A percentile compares a stretch with the other conserved stretches of the same genome.
Evolutionary conservation across 2,329 filamentous ascomycete species (phyloP).

Genomic region (Botrytis fragariae): DNA sequence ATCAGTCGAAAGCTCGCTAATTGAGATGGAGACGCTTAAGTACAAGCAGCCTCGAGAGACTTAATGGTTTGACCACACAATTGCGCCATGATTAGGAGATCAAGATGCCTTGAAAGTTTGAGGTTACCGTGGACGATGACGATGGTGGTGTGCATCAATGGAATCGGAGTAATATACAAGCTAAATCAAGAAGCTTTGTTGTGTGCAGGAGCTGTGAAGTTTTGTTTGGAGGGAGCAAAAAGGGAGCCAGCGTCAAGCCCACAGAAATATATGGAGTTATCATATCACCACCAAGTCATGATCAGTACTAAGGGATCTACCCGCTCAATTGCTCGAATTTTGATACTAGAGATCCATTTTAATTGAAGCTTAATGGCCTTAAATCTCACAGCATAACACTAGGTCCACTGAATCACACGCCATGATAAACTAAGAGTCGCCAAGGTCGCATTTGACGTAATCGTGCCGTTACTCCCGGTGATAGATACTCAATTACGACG

Average conservation of each 20-base stretch:
- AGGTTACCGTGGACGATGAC: background rate
- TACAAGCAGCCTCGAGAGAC: background rate
- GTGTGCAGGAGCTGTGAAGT: background rate
- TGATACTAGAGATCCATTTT: background rate
- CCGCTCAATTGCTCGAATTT: background rate
- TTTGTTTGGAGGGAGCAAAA: background rate
- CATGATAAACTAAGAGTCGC: background rate
- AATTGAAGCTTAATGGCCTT: background rate
- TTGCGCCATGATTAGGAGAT: background rate
- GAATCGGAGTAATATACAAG: background rate
- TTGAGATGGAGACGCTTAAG: background rate
- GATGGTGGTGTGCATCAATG: background rate
- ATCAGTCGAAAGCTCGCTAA: background rate
- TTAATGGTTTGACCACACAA: background rate
- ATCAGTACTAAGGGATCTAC: background rate
- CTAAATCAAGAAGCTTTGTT: background rate
- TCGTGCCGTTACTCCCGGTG: background rate
- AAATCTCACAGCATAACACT: background rate
- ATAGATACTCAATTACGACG: background rate
- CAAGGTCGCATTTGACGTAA: background rate
- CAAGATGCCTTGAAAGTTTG: background rate
- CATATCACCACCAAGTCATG: background rate
- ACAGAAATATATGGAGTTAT: background rate
- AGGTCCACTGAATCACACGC: background rate
- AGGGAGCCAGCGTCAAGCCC: background rate